Base-by-base conservation (phyloP, 1,139 yeast species). In the Taphrina betulina region DNA sequence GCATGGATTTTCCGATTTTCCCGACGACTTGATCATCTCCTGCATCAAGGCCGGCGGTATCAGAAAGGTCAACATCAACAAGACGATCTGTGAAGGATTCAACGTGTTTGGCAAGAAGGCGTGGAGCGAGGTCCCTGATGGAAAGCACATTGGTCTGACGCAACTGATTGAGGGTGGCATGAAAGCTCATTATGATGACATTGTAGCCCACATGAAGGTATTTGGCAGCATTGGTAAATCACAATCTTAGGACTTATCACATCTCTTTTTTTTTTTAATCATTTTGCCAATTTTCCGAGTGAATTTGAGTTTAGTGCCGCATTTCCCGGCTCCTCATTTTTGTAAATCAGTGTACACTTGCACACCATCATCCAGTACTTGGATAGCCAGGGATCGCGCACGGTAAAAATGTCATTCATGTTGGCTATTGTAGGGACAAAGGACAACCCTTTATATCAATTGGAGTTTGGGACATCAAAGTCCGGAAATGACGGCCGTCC, bases 401-500 rank as follows among this genome's bases (percentile, higher is more conserved):
- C 40, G n/a, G 40, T 10, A 24, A n/a, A 26, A 26, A 80, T 80
- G 81, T 84, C 95, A 31, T 88, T 85, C 72, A 89, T 89, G 70
- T 81, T 94, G 66, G 85, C 95, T 14, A 84, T 92, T 53, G 79
- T 92, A 41, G 97, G 97, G 19, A 84, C 94, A 1, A 78, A 80
- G 44, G 98, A 92, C 68, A 80, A 80, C 60, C 96, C 96, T 0
- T 68, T 94, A 2, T 92, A 89, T 65, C 96, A 89, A 67, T 76
- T 89, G 8, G 96, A 89, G 67, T 84, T 92, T 60, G 86, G 94
- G 1, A 81, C 95, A 0, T 80, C 78, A 69, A 80, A 84, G 55
- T 80, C 75, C 61, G 78, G 79, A 24, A 81, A 75, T 60, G 92
- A 73, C 69, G 95, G 81, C 19, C 73, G 70, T 54, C 77, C 84